Evolutionary conservation across 139 green algal genomes (phyloP), one percentile per base, ranked within the genome.

Genomic region (Coelastrella sp.): DNA sequence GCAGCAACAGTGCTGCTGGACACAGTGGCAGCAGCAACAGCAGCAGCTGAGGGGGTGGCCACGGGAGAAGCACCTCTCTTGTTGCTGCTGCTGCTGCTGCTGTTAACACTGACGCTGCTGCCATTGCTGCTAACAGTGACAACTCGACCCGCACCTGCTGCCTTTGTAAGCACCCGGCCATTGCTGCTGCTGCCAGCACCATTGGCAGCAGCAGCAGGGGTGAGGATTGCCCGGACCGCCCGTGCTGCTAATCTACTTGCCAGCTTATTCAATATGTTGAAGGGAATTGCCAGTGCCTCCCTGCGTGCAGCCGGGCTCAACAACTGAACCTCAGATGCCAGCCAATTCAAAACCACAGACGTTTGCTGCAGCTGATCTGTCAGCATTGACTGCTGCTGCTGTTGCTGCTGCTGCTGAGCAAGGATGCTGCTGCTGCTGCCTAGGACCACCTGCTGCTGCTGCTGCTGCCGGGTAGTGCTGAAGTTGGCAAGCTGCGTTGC

Each of bases 271-370:
- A 83, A 77, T 8, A 95, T 82, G 6, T 80, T 59, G 0, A 94
- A 20, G 10, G 93, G 93, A 19, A 95, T 90, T 54, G 86, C 65
- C 10, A 94, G 13, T 16, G 93, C 92, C 73, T 94, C 93, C 5
- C 86, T 47, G 11, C 89, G 76, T 5, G 89, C 92, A 20, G 91
- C 92, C 16, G 86, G 78, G 23, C 87, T 82, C 71, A 95, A 79
- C 64, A 83, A 75, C 59, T 83, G 65, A 6, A 91, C 86, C 86
- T 95, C 93, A 32, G 74, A 80, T 19, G 83, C 20, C 16, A 95
- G 64, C 93, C 93, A 95, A 23, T 83, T 80, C 90, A 95, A 88
- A 64, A 94, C 87, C 60, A 79, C 77, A 0, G 87, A 87, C 6
- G 84, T 87, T 74, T 94, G 83, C 22, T 85, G 71, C 11, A 91